Evolutionary conservation across 352 stramenopile species (phyloP).

Genomic region (Phytophthora foliorum): DNA sequence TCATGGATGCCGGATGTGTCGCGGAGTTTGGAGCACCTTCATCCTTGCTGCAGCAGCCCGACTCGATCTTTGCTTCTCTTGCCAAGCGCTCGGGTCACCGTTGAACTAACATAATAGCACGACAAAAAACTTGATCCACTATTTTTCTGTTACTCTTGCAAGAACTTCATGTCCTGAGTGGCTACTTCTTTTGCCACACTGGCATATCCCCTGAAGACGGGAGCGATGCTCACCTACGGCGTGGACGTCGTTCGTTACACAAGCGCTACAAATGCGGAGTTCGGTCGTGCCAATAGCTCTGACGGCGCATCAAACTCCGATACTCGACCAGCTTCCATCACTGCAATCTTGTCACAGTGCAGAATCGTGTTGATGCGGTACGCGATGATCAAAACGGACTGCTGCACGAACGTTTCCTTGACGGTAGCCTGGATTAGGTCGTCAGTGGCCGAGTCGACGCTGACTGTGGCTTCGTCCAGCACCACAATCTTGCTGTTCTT

Average conservation of each 20-base stretch:
- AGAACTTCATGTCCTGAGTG: neutral
- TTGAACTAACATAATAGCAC: neutral
- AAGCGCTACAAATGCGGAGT: constrained; percentile 79
- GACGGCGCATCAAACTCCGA: constrained; percentile 85
- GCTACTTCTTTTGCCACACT: neutral
- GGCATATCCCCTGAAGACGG: neutral
- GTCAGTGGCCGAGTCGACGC: constrained; percentile 86
- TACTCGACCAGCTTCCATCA: constrained; percentile 86
- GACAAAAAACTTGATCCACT: neutral
- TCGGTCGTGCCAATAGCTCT: constrained; percentile 74
- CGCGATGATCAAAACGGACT: constrained; percentile 91
- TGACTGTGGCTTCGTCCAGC: constrained; percentile 95
- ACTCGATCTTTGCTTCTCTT: constrained; percentile 27
- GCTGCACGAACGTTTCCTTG: constrained; percentile 87
- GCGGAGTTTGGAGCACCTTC: constrained; percentile 86
- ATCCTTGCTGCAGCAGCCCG: neutral
- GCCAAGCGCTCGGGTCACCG: constrained; percentile 11
- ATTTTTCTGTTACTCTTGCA: neutral
- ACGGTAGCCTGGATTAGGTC: constrained; percentile 70
- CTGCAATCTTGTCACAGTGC: constrained; percentile 91
- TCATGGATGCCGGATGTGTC: constrained; percentile 55
- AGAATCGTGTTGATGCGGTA: constrained; percentile 82
- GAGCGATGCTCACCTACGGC: neutral
- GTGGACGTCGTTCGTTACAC: constrained; percentile 25
- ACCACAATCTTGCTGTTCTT: constrained; percentile 91